Evolutionary conservation across 495 filamentous ascomycete species (phyloP).

Genomic region (Oleoguttula mirabilis): DNA sequence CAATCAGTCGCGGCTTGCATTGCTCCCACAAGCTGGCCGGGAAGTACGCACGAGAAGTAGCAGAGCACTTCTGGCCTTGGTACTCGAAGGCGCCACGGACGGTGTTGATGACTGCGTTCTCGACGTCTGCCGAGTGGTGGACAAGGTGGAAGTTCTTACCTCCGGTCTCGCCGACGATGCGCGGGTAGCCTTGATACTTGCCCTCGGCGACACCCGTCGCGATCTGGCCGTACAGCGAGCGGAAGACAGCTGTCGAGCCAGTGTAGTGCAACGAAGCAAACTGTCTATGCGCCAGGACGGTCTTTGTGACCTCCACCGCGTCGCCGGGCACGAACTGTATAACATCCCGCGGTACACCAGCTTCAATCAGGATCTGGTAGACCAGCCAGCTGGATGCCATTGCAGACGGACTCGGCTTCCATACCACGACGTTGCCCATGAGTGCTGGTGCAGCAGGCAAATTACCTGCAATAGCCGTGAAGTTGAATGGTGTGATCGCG

Average conservation of each 20-base stretch:
- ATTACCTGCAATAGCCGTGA: constrained; percentile 34
- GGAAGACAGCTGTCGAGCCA: constrained; percentile 32
- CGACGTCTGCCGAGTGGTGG: constrained; percentile 29
- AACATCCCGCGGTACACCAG: constrained; percentile 33
- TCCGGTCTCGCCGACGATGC: constrained; percentile 34
- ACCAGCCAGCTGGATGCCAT: constrained; percentile 33
- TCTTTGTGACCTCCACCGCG: constrained; percentile 30
- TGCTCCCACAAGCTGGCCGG: constrained; percentile 28
- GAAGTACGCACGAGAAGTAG: constrained; percentile 30
- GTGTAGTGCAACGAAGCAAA: constrained; percentile 35
- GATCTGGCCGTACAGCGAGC: constrained; percentile 31
- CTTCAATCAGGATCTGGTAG: constrained; percentile 31
- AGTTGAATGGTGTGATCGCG: constrained; percentile 35
- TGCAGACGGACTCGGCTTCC: constrained; percentile 32
- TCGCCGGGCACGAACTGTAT: constrained; percentile 35
- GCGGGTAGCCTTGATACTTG: constrained; percentile 31
- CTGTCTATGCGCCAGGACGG: constrained; percentile 27
- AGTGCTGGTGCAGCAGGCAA: constrained; percentile 31
- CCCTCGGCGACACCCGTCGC: constrained; percentile 26
- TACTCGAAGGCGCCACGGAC: constrained; percentile 35
- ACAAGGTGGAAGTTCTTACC: constrained; percentile 36
- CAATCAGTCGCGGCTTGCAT: constrained; percentile 26
- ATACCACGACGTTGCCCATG: constrained; percentile 36
- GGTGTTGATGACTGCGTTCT: constrained; percentile 32
- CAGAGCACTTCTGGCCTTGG: constrained; percentile 35